phyloP scores from a whole-genome alignment of 2,329 filamentous ascomycete species.

The Trichoderma semiorbis region DNA sequence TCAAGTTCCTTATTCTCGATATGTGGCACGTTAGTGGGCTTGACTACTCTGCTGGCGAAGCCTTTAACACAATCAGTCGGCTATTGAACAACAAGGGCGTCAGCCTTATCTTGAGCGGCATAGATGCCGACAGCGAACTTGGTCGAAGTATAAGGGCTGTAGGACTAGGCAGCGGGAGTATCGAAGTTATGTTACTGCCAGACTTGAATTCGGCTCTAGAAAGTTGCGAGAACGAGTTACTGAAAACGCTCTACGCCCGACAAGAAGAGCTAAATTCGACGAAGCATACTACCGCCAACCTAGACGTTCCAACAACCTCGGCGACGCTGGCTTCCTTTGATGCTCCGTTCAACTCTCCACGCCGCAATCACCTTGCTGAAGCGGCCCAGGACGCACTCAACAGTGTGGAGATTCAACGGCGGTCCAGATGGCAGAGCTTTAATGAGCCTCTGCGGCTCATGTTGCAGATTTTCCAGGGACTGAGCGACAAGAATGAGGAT shows the following conservation, averaged over 20 bases:
- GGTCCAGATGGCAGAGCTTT: conserved; percentile 76
- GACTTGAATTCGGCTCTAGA: conserved; percentile 92
- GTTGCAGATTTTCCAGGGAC: conserved; percentile 88
- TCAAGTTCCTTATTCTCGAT: conserved; percentile 87
- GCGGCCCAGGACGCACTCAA: conserved; percentile 74
- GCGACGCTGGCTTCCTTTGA: conserved; percentile 36
- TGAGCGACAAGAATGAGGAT: conserved; percentile 83
- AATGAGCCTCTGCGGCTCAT: conserved; percentile 88
- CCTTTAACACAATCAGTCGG: conserved; percentile 87
- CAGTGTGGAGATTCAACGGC: conserved; percentile 57
- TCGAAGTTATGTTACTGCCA: conserved; percentile 76
- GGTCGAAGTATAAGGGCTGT: conserved; percentile 79
- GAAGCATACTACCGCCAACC: conserved; percentile 41
- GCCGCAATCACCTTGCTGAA: conserved; percentile 70
- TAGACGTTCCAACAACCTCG: conserved; percentile 45
- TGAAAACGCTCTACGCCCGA: conserved; percentile 73
- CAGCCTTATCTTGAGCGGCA: conserved; percentile 75
- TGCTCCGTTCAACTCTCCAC: conserved; percentile 68
- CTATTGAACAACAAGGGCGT: conserved; percentile 75
- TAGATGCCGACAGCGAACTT: conserved; percentile 71
- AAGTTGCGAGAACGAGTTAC: conserved; percentile 88
- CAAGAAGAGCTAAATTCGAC: conserved; percentile 57
- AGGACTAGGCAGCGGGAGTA: conserved; percentile 70
- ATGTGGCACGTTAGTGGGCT: conserved; percentile 85
- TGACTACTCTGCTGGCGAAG: conserved; percentile 94